These are phyloP conservation scores for Beauveria asiatica DNA, from an alignment of 2,329 filamentous ascomycete species.

Conservation along the genomic window DNA sequence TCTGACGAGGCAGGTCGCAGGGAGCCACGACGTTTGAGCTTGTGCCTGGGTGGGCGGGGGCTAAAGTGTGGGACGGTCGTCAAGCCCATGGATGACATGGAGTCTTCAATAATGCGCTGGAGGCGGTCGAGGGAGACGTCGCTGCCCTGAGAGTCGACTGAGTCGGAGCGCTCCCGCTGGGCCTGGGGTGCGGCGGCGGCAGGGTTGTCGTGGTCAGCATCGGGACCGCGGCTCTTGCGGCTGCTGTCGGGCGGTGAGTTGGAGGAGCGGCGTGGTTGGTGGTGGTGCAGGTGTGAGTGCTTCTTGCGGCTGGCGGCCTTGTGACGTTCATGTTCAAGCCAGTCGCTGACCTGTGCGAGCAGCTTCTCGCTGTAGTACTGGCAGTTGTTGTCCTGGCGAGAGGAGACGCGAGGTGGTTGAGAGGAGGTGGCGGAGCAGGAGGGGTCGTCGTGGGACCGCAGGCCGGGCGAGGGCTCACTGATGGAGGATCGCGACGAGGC, in stretches of 20 bases:
- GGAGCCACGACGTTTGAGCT: conserved; percentile 29
- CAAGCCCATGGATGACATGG: conserved; percentile 46
- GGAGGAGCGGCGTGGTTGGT: conserved; percentile 31
- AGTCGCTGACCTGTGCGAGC: conserved; percentile 68
- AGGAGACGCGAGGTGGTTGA: conserved; percentile 12
- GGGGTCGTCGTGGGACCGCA: conserved; percentile 22
- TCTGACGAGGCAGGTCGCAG: conserved; percentile 61
- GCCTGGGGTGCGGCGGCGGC: conserved; percentile 8
- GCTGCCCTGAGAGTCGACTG: conserved; percentile 57
- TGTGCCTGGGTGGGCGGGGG: conserved; percentile 35
- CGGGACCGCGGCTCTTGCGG: not conserved
- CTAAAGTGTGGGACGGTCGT: conserved; percentile 35
- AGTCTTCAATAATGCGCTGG: conserved; percentile 69
- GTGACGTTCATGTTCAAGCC: conserved; percentile 72
- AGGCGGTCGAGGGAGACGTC: conserved; percentile 67
- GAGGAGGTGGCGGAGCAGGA: conserved; percentile 7
- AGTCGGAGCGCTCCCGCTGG: conserved; percentile 36
- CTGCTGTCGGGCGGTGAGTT: conserved; percentile 24
- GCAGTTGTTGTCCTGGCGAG: conserved; percentile 24
- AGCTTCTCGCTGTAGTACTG: conserved; percentile 46
- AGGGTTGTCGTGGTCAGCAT: conserved; percentile 13
- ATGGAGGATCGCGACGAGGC: conserved; percentile 39
- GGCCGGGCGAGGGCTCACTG: conserved; percentile 22
- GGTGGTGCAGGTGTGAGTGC: conserved; percentile 23
- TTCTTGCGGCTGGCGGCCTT: conserved; percentile 47